These are phyloP conservation scores for Hypoxylon sp. DNA, from an alignment of 2,329 filamentous ascomycete species.

Conservation along the genomic window DNA sequence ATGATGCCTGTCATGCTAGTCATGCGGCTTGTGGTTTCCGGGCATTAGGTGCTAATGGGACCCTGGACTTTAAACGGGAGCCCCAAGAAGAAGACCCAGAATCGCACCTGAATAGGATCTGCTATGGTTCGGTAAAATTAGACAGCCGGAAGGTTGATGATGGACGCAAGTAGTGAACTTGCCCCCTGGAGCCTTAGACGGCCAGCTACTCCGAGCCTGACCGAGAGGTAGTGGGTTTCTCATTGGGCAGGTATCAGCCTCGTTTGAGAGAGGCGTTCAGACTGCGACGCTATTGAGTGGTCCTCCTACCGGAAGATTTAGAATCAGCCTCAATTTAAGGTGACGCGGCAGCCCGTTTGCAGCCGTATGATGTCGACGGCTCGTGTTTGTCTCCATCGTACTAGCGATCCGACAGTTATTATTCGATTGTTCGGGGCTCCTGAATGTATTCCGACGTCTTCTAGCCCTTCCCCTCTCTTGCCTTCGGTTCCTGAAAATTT, in stretches of 20 bases:
- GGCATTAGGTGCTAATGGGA: slow-evolving; percentile 31
- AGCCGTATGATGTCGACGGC: slow-evolving; percentile 42
- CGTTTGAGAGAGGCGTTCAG: slow-evolving; percentile 39
- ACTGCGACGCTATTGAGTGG: slow-evolving; percentile 36
- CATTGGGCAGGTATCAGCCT: slow-evolving; percentile 43
- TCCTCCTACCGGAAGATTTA: slow-evolving; percentile 44
- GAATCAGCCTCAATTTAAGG: slow-evolving; percentile 46
- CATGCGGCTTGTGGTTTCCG: slow-evolving; percentile 35
- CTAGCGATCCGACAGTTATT: slow-evolving; percentile 29
- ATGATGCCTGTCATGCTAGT: slow-evolving; percentile 36
- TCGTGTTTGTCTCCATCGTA: slow-evolving; percentile 34
- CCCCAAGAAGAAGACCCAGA: slow-evolving; percentile 29
- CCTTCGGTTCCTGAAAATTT: slow-evolving; percentile 45
- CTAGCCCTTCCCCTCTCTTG: slow-evolving; percentile 26
- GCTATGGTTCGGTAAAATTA: slow-evolving; percentile 47
- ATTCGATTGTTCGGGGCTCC: slow-evolving; percentile 34
- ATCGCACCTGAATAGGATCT: slow-evolving; percentile 34
- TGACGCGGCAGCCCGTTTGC: slow-evolving; percentile 41
- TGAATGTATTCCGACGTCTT: slow-evolving; percentile 30
- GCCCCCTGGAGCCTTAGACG: slow-evolving; percentile 29
- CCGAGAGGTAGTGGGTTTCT: slow-evolving; percentile 18
- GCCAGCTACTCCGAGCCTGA: slow-evolving; percentile 39
- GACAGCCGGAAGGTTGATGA: slow-evolving; percentile 40
- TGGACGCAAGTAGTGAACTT: slow-evolving; percentile 34
- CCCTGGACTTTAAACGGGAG: slow-evolving; percentile 37